Conservation (phyloP, 1,139 yeast genomes). For the Yamadazyma atmosphaerica region DNA sequence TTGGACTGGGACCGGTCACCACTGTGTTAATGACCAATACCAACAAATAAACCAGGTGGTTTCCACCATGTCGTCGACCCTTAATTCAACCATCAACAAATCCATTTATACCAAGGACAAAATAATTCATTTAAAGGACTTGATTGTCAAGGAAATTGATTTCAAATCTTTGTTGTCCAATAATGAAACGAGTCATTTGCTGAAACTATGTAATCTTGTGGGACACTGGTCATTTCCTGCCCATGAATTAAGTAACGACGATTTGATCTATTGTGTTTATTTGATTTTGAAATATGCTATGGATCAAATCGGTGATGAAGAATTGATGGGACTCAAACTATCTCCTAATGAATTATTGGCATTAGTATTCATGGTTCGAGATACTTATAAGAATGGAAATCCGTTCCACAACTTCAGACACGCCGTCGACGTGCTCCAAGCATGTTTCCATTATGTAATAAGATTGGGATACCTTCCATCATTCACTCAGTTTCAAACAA, state of each 20-base stretch:
- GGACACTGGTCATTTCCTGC: slow-evolving; percentile 66
- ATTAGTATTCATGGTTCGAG: slow-evolving; percentile 66
- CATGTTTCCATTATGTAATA: slow-evolving; percentile 66
- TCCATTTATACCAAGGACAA: slow-evolving; percentile 22
- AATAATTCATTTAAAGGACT: slow-evolving; percentile 25
- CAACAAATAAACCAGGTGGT: slow-evolving; percentile 23
- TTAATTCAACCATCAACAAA: slow-evolving; percentile 26
- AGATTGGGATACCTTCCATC: slow-evolving; percentile 48
- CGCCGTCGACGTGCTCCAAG: slow-evolving; percentile 94
- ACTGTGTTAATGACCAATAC: slow-evolving; percentile 26
- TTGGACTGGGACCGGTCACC: slow-evolving; percentile 55
- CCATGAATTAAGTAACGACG: slow-evolving; percentile 66
- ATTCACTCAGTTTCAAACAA: slow-evolving; percentile 34
- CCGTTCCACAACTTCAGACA: slow-evolving; percentile 95
- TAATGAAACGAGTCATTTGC: slow-evolving; percentile 25
- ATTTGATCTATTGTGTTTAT: slow-evolving; percentile 61
- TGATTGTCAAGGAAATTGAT: slow-evolving; percentile 39
- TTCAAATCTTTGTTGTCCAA: slow-evolving; percentile 33
- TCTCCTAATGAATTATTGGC: slow-evolving; percentile 48
- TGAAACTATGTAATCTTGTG: slow-evolving; percentile 35
- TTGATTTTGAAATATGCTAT: slow-evolving; percentile 54
- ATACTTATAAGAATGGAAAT: slow-evolving; percentile 78
- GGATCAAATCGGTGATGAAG: slow-evolving; percentile 24
- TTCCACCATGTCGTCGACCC: slow-evolving; percentile 35
- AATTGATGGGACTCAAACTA: slow-evolving; percentile 20